Conservation (phyloP, 129 eudicot species). For the Centella asiatica region DNA sequence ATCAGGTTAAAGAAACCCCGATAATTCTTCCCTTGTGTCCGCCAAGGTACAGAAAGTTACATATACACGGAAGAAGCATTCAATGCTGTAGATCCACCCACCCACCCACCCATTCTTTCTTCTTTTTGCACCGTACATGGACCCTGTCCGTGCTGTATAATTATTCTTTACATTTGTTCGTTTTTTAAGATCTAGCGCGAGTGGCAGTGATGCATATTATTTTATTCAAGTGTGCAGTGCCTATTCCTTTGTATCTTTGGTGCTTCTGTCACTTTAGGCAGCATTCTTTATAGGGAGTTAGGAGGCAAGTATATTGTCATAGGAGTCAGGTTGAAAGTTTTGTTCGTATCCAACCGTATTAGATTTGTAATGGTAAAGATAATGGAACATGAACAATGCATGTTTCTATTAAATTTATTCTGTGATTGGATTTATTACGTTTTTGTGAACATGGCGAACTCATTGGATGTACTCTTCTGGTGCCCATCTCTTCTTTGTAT, state of each 20-base stretch:
- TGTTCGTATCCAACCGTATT: constrained; percentile 6
- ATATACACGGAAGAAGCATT: neutral
- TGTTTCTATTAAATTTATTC: constrained; percentile 8
- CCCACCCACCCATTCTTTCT: too few species aligned
- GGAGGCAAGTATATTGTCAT: constrained; percentile 9
- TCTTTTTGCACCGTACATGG: neutral
- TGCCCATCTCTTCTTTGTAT: too few species aligned
- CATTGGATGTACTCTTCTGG: neutral
- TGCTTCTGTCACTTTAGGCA: constrained; percentile 21
- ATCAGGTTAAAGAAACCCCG: constrained; percentile 25
- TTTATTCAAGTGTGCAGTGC: constrained; percentile 12
- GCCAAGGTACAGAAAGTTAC: constrained; percentile 16
- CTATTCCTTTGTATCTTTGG: neutral
- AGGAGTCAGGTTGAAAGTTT: constrained; percentile 15
- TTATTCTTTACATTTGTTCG: constrained; percentile 14
- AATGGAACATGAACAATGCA: neutral
- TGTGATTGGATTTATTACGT: constrained; percentile 5
- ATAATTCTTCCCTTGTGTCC: constrained; percentile 4
- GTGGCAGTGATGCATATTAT: constrained; percentile 11
- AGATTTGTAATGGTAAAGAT: constrained; percentile 13
- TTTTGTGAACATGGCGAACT: neutral
- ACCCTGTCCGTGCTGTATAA: constrained; percentile 15
- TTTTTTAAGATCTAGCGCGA: constrained; percentile 1
- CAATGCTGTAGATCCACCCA: constrained; percentile 22
- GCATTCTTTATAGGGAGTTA: constrained; percentile 29